phyloP scores from a whole-genome alignment of 176 grass and related monocot genomes.

The Lolium rigidum region DNA sequence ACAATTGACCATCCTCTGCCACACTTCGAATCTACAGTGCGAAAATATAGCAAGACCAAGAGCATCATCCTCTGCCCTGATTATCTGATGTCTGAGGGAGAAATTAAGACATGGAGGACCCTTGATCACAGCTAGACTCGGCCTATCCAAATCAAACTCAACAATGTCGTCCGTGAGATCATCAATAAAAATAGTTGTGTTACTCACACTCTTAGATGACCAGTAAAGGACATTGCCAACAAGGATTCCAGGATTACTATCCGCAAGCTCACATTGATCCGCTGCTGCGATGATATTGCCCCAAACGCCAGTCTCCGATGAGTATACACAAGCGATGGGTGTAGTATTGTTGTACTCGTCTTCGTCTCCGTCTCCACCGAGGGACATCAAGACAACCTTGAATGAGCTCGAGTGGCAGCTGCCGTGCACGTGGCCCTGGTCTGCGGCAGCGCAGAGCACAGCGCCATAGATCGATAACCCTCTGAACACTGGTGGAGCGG shows the following conservation, averaged over 20 bases:
- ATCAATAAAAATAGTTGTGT: accelerated
- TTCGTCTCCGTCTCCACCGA: neutral
- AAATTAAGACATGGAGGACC: neutral
- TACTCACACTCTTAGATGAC: neutral
- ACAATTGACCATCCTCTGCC: neutral
- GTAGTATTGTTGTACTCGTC: no score
- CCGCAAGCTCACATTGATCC: neutral
- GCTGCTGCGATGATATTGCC: neutral
- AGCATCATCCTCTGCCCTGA: neutral
- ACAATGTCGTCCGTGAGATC: no score
- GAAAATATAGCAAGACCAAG: no score
- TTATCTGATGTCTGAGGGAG: neutral
- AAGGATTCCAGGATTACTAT: neutral
- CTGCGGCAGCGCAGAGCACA: no score
- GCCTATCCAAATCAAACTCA: no score
- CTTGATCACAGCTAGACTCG: no score
- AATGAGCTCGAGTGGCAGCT: neutral
- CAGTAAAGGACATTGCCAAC: neutral
- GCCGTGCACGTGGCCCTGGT: neutral
- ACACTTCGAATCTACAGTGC: neutral
- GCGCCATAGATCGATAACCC: neutral
- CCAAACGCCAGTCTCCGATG: neutral
- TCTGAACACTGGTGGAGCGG: no score
- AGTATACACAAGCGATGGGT: neutral
- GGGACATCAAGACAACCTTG: neutral